Percentiles rank a stretch among this genome's conserved stretches.
Evolutionary conservation across 257 asterid genomes (phyloP).

Genomic region (Solanum etuberosum): DNA sequence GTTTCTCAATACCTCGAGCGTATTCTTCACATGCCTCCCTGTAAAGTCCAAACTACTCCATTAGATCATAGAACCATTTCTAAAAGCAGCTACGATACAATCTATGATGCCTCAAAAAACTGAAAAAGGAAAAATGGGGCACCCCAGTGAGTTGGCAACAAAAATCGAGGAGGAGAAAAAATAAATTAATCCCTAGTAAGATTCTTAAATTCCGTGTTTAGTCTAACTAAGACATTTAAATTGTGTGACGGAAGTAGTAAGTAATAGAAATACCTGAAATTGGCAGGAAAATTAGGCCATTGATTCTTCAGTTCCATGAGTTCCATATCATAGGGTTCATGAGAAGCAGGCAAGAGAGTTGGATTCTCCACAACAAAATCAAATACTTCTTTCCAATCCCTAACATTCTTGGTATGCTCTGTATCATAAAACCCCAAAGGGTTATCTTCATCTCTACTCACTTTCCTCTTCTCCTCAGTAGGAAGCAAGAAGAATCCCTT

Average conservation of each 20-base stretch:
- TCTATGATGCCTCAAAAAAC: neutral
- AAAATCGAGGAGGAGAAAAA: too few relatives aligned
- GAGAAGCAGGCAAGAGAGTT: conserved; percentile 28
- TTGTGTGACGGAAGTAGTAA: too few relatives aligned
- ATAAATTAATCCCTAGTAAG: neutral
- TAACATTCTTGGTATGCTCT: conserved; percentile 55
- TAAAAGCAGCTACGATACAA: neutral
- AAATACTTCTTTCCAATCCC: conserved; percentile 74
- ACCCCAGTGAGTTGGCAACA: neutral
- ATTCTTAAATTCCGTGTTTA: too few relatives aligned
- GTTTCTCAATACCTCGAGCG: conserved; percentile 31
- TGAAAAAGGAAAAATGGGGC: neutral
- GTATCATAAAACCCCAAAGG: conserved; percentile 46
- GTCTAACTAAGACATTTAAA: too few relatives aligned
- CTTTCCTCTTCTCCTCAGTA: conserved; percentile 49
- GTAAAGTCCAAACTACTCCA: neutral
- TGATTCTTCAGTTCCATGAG: conserved; percentile 22
- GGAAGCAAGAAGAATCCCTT: conserved; percentile 36
- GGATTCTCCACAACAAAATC: conserved; percentile 46
- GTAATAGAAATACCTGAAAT: neutral
- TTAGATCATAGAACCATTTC: neutral
- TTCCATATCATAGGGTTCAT: conserved; percentile 30
- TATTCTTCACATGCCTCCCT: conserved; percentile 52
- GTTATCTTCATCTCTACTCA: conserved; percentile 27
- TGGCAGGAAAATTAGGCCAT: conserved; percentile 24